Evolutionary conservation across 78 protist genomes (phyloP), one percentile per base, ranked within the genome.

Genomic region (Reticulomyxa filosa): DNA sequence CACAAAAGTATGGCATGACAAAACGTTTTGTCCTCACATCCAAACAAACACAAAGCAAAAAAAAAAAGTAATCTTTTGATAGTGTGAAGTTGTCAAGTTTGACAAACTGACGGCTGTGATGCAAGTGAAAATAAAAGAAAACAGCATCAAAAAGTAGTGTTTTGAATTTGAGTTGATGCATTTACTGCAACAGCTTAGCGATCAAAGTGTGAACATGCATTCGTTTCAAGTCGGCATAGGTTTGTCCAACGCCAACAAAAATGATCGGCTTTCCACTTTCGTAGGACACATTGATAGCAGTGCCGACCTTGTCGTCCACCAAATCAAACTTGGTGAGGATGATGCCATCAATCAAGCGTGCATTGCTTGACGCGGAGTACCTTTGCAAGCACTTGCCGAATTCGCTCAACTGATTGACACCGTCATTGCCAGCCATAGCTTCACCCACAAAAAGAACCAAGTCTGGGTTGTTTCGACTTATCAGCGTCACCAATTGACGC

Each of bases 351-450:
- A 97, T 85, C 3, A 76, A 71, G 17, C 92, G 77, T 20, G 81
- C 32, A 7, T 13, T n/a, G n/a, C n/a, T n/a, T n/a, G n/a, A n/a
- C n/a, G n/a, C n/a, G n/a, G n/a, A n/a, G n/a, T n/a, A n/a, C n/a
- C n/a, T n/a, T n/a, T n/a, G n/a, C n/a, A n/a, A n/a, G n/a, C n/a
- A n/a, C n/a, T n/a, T 61, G 48, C 55, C 26, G 48, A 61, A 25
- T 50, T 56, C n/a, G n/a, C n/a, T 29, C 2, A 53, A 64, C 75
- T 96, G 99, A 53, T 94, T 98, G 2, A 94, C 92, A 22, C 88
- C 97, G 61, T 92, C 97, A 59, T 95, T 92, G 22, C 99, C 99
- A 1, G 90, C 99, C 0, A 96, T 83, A 0, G 99, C 99, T 59
- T 96, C 99, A 1, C 99, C 99, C 0, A 96, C 99, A 26, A 96